Percentiles rank a stretch among this genome's conserved stretches.
Conservation (phyloP, 139 green algal genomes). For the Monoraphidium neglectum region DNA sequence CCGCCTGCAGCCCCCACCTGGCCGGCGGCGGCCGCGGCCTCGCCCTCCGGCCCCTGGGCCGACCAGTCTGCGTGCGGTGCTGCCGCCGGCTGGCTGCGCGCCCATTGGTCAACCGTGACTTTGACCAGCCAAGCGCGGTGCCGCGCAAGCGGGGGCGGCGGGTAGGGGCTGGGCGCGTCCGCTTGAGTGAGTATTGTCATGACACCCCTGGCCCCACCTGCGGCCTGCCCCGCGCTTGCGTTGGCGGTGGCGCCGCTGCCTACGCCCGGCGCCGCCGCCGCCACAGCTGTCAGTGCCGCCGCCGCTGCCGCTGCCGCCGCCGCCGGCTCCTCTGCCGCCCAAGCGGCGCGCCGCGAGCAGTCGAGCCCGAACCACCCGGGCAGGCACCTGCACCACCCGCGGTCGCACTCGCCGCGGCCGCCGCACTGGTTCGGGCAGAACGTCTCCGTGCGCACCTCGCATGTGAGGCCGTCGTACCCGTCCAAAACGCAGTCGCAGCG, state of each 20-base stretch:
- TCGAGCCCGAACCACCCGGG: slow-evolving; percentile 62
- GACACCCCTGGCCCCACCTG: no score
- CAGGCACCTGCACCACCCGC: slow-evolving; percentile 66
- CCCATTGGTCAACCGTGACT: neutral
- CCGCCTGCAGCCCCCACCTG: neutral
- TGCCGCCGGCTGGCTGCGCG: neutral
- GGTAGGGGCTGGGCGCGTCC: neutral
- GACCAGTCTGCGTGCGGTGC: no score
- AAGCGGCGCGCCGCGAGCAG: slow-evolving; percentile 36
- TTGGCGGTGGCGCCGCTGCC: neutral
- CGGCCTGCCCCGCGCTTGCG: neutral
- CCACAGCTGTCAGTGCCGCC: no score
- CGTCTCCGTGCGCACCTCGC: slow-evolving; percentile 46
- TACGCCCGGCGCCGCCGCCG: no score
- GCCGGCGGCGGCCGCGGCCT: neutral
- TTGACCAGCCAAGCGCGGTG: neutral
- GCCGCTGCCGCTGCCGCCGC: neutral
- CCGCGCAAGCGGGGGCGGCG: neutral
- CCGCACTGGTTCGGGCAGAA: slow-evolving; percentile 67
- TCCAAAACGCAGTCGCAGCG: slow-evolving; percentile 35
- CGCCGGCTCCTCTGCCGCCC: neutral
- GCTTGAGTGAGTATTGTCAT: neutral
- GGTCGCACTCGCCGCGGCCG: slow-evolving; percentile 49
- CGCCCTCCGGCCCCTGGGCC: neutral
- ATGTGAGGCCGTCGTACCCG: slow-evolving; percentile 44